Evolutionary conservation across 768 basidiomycete species (phyloP), one percentile per base, ranked within the genome.

Genomic region (Kwoniella europaea): DNA sequence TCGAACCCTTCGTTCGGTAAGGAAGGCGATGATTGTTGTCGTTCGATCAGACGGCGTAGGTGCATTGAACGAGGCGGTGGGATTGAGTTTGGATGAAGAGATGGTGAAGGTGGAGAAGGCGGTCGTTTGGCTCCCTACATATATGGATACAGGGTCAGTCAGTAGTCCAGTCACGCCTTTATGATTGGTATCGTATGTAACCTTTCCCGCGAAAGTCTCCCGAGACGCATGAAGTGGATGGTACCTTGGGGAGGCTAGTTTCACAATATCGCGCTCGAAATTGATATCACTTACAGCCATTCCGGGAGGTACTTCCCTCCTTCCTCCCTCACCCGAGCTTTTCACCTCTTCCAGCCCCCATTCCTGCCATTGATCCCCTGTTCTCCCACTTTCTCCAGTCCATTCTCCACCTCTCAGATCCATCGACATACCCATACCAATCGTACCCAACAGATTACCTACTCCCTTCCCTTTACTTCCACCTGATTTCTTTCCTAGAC

Each of bases 41-140:
- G 71, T 16, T 71, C 71, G 10, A 71, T 68, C 9, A 74, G 74
- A 46, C 74, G 68, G 18, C 66, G 71, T 1, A 81, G 66, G 55
- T 81, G 79, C 43, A 58, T n/a, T 1, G 76, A 77, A 4, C 79
- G 68, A 9, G 76, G 71, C 3, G 52, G 63, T 5, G 73, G 79
- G 24, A 67, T 41, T 6, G 59, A 46, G 2, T 62, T 27, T 0
- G 79, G 79, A 22, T 67, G 72, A 3, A 81, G 68, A 0, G 76
- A 63, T 10, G 79, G 79, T 35, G 79, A 81, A 20, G 79, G 79
- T 7, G 79, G 79, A 58, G 79, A 81, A 20, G 78, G 78, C 5
- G 79, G 78, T 69, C 79, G 27, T 73, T 81, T 81, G 10, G 77
- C 79, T n/a, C 79, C 79, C 79, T 79, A 62, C 16, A 65, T 57